These are phyloP conservation scores for Apostasia ramifera DNA, from an alignment of 106 monocot species.

Conservation along the genomic window DNA sequence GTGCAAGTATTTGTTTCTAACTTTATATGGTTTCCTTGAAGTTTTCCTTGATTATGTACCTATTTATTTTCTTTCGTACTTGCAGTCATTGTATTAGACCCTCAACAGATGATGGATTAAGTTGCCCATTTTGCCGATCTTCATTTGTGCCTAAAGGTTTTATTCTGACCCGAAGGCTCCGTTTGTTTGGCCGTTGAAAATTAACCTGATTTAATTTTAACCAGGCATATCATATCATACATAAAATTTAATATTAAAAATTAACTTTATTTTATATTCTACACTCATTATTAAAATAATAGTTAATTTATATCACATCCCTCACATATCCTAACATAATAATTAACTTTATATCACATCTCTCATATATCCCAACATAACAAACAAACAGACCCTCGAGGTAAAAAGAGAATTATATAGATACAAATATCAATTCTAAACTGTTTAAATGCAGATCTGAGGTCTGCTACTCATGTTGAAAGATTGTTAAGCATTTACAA, in stretches of 20 bases:
- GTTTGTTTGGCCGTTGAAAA: too few relatives aligned
- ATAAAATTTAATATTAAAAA: too few relatives aligned
- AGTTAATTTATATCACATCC: too few relatives aligned
- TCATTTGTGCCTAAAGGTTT: constrained; percentile 56
- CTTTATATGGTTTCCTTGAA: neutral
- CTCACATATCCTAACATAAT: too few relatives aligned
- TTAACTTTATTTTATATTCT: too few relatives aligned
- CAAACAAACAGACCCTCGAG: too few relatives aligned
- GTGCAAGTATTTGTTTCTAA: constrained; percentile 18
- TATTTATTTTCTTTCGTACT: neutral
- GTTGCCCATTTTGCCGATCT: constrained; percentile 49
- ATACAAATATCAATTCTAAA: neutral
- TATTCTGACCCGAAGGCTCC: neutral
- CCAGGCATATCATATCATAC: too few relatives aligned
- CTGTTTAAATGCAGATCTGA: constrained; percentile 45
- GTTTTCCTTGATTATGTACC: constrained; percentile 2
- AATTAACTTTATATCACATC: too few relatives aligned
- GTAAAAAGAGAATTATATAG: neutral
- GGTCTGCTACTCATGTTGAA: constrained; percentile 48
- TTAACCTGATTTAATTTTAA: too few relatives aligned
- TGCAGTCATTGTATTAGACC: constrained; percentile 52
- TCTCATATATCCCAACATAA: too few relatives aligned
- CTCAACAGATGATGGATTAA: constrained; percentile 10
- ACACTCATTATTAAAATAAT: too few relatives aligned
- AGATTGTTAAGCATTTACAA: constrained; percentile 54